Base-by-base conservation (phyloP, 768 basidiomycete genomes). In the Cyclocybe aegerita region DNA sequence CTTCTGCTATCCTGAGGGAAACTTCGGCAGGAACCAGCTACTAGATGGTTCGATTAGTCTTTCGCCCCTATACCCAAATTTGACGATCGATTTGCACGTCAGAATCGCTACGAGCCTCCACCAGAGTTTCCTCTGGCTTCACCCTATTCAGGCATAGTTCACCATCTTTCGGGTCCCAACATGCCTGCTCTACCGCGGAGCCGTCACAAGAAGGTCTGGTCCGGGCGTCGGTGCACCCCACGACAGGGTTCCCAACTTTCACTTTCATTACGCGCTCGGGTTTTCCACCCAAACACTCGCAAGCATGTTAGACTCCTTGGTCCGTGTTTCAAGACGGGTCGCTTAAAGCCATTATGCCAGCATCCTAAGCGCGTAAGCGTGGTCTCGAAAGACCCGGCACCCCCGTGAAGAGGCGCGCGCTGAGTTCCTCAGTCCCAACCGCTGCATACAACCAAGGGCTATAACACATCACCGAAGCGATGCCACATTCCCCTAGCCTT, bases 71-170 rank as follows among this genome's bases (percentile, higher is more conserved):
- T 89, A 88, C 87, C 86, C 87, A 88, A 87, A 85, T 90, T 87
- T 76, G 84, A 89, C 87, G 83, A 90, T 88, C 84, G 86, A 90
- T 90, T 90, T 90, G 88, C 88, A 90, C 85, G 85, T 89, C 88
- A 90, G 88, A 89, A 90, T 85, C 83, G 86, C 88, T 90, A 86
- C 84, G 83, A 87, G 85, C 88, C 85, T 89, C 87, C 87, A 90
- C 86, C 88, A 89, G 87, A 87, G 88, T 90, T 90, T 90, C 86
- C 88, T 86, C 87, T 90, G 88, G 86, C 88, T 89, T 88, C 83
- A 78, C 85, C 85, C 85, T 88, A 85, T 82, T 84, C 85, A 86
- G 70, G 71, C 84, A 88, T 87, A 87, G 83, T 87, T 87, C 85
- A 87, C 85, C 85, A 87, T 87, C 84, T 86, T 88, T 87, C 84